Base-by-base conservation (phyloP, 768 basidiomycete species). In the Russula virescens region DNA sequence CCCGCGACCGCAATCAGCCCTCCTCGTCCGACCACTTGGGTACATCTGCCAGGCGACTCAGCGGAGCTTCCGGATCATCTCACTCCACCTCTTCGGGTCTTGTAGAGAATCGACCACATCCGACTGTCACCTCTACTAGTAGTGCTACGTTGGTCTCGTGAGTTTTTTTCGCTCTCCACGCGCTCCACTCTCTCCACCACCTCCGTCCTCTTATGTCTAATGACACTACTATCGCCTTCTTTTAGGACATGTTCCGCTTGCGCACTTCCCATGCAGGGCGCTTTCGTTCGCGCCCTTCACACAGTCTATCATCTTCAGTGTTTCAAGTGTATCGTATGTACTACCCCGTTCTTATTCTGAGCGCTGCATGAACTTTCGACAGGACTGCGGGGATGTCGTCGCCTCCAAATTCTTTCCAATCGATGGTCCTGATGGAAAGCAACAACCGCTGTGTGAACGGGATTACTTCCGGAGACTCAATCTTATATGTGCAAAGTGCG, bases 381-480 rank as follows among this genome's bases (percentile, higher is more conserved):
- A 98, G 96, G 97, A 99, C 72, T 99, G 97, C 71, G 89, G 91
- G 68, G 87, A 89, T 70, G 90, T 98, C 51, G 97, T 99, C 47
- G 97, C 97, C 31, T 90, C 91, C 64, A 99, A 98, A 74, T 99
- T 99, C 79, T 99, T 99, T 75, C 96, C 97, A 21, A 91, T 98
- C 69, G 96, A 98, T 71, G 92, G 93, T 1, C 80, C 85, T 50
- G 93, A 94, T 70, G 86, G 88, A 64, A 88, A 84, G 72, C 94
- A 93, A 69, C 86, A 88, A 64, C 96, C 97, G 31, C 82, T 99
- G n/a, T 99, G 97, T 75, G 97, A 99, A 79, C 83, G 91, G 64
- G 97, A 99, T 73, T 99, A 98, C 75, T 99, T 99, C 75, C 85
- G 93, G 68, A 84, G 97, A 60, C 81, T 99, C 58, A 94, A 94